phyloP scores from a whole-genome alignment of 352 stramenopile genomes.

The Phytophthora pistaciae region DNA sequence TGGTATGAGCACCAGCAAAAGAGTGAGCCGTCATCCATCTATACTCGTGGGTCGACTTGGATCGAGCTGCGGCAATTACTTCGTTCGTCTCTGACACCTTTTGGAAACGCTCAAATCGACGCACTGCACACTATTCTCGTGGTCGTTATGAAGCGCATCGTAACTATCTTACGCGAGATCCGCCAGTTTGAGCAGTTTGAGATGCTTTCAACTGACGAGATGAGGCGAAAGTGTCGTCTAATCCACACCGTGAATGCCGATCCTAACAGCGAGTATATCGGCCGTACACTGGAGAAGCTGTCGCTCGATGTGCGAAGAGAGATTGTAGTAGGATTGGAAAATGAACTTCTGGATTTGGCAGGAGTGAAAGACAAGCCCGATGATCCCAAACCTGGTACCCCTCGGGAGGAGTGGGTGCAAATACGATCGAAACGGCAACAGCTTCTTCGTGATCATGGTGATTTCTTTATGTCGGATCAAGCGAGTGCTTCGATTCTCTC shows the following conservation, averaged over 20 bases:
- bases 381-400: conserved; percentile 12
- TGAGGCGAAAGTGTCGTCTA: conserved; percentile 52
- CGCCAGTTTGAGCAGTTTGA: conserved; percentile 73
- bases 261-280: conserved; percentile 59
- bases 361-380: conserved; percentile 20
- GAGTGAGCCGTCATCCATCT: conserved; percentile 3
- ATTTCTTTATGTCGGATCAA: conserved; percentile 68
- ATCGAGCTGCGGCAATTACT: conserved; percentile 59
- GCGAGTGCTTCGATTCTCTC: conserved; percentile 44
- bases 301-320: conserved; percentile 58
- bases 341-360: conserved; percentile 67
- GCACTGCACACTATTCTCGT: conserved; percentile 61
- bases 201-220: conserved; percentile 50
- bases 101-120: conserved; percentile 71
- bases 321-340: conserved; percentile 69
- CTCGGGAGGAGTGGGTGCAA: conserved; percentile 65
- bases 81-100: conserved; percentile 59
- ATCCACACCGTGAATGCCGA: conserved; percentile 61
- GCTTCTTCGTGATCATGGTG: conserved; percentile 48
- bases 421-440: conserved; percentile 52
- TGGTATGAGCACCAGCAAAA: conserved; percentile 48
- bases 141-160: conserved; percentile 63
- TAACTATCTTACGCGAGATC: conserved; percentile 64
- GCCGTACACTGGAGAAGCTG: conserved; percentile 64
- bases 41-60: conserved; percentile 36